Base-by-base conservation (phyloP, 2,329 filamentous ascomycete genomes). In the Leptographium galeiforme region DNA sequence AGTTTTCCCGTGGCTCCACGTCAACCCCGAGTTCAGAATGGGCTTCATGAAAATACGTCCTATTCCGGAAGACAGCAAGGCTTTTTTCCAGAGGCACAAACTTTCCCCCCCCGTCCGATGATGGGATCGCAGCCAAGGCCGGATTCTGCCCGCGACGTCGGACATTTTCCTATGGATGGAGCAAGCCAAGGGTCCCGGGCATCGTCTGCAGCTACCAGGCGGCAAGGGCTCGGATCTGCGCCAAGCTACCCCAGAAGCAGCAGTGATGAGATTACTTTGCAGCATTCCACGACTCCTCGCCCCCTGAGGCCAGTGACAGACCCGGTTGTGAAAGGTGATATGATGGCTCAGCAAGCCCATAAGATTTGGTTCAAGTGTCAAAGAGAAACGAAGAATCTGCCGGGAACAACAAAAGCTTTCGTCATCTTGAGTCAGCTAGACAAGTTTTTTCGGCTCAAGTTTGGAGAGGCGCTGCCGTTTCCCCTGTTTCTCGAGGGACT, bases 391-490 rank as follows among this genome's bases (percentile, higher is more conserved):
- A 78, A 78, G 59, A 76, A 81, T 50, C 67, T 88, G 16, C 75
- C 81, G 14, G 75, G 77, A 41, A 41, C 77, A 76, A 56, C 72
- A 48, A 79, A 81, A 58, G 72, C 86, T 16, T 77, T 78, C 56
- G 74, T 81, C 48, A 70, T 86, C 11, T 73, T 90, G 44, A 73
- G 84, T 61, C 80, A 85, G 62, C 68, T 82, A 51, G 72, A 77
- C 53, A 73, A 74, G 53, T 72, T 71, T 39, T 87, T 83, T 61
- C 70, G 74, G 45, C 65, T 74, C 16, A 72, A 71, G 49, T 87
- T 83, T 63, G 69, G 69, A 16, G 72, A 81, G 56, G 72, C 74
- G 43, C 77, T 80, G 1, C 70, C 75, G 10, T 62, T 89, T 38
- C 66, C 67, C 13, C 73, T 82, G 65, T 80, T 85, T 57, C 77